A percentile compares a stretch with the other conserved stretches of the same genome.
phyloP scores from a whole-genome alignment of 176 grass and related monocot genomes.

The Carex littledalei region DNA sequence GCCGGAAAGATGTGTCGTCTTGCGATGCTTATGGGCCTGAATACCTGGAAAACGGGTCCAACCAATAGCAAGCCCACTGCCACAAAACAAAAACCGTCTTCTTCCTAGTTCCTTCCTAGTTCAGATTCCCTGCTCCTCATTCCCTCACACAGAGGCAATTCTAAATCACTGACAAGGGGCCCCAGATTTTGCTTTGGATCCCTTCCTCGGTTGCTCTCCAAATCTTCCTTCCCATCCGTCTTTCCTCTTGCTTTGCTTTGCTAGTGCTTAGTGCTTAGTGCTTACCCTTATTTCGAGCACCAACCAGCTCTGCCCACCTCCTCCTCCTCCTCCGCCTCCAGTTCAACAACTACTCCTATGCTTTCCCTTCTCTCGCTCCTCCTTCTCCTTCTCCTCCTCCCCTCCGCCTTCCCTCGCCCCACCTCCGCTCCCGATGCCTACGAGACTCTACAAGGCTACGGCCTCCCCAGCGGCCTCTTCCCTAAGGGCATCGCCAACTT shows the following conservation, averaged over 20 bases:
- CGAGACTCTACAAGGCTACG: constrained; percentile 36
- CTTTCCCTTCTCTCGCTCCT: neutral
- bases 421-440: constrained; percentile 24
- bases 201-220: neutral
- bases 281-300: neutral
- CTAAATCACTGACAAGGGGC: neutral
- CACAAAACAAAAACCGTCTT: neutral
- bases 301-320: neutral
- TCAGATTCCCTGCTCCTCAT: neutral
- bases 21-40: neutral
- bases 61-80: neutral
- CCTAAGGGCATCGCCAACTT: constrained; percentile 46
- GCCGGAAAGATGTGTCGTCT: neutral
- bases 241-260: too few relatives aligned
- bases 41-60: neutral
- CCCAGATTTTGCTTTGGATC: neutral
- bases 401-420: neutral
- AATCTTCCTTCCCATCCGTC: neutral
- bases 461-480: constrained; percentile 45
- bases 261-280: too few relatives aligned
- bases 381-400: neutral
- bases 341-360: neutral
- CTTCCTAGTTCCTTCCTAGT: neutral
- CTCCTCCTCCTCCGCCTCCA: too few relatives aligned
- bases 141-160: neutral